phyloP scores from a whole-genome alignment of 495 filamentous ascomycete species.

The Aspergillus sclerotioniger region DNA sequence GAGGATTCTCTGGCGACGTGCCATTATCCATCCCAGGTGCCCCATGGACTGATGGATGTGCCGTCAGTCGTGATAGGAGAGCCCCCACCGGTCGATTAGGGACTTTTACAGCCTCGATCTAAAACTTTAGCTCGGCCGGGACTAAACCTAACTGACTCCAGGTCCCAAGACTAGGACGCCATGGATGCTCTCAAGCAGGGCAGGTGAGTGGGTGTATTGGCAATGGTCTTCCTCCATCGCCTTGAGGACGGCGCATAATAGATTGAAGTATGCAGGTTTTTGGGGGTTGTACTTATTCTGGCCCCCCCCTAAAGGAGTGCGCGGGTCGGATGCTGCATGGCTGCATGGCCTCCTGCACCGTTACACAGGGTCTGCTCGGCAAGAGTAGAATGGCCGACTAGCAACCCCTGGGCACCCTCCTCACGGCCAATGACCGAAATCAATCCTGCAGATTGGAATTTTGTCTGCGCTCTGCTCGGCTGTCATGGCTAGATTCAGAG shows the following conservation, averaged over 20 bases:
- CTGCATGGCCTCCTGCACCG: background rate
- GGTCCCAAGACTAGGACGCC: background rate
- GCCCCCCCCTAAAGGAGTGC: no score
- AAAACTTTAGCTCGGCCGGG: constrained; percentile 1
- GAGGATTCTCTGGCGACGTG: constrained; percentile 3
- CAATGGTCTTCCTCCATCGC: no score
- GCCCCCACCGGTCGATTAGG: background rate
- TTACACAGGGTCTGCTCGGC: constrained; percentile 10
- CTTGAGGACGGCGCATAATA: no score
- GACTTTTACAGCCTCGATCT: constrained; percentile 6
- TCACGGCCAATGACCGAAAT: constrained; percentile 1
- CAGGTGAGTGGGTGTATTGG: no score
- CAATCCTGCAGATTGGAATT: background rate
- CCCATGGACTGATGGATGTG: background rate
- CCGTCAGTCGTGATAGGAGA: background rate
- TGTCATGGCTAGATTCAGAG: constrained; percentile 5
- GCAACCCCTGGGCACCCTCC: background rate
- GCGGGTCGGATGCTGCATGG: no score
- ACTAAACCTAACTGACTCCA: constrained; percentile 11
- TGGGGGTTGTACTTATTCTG: no score
- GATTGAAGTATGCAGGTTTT: no score
- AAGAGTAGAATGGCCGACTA: background rate
- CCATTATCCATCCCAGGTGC: no score
- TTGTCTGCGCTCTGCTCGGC: background rate
- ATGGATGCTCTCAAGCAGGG: no score